Conservation (phyloP, 140 eudicot species). For the Flaveria floridana region DNA sequence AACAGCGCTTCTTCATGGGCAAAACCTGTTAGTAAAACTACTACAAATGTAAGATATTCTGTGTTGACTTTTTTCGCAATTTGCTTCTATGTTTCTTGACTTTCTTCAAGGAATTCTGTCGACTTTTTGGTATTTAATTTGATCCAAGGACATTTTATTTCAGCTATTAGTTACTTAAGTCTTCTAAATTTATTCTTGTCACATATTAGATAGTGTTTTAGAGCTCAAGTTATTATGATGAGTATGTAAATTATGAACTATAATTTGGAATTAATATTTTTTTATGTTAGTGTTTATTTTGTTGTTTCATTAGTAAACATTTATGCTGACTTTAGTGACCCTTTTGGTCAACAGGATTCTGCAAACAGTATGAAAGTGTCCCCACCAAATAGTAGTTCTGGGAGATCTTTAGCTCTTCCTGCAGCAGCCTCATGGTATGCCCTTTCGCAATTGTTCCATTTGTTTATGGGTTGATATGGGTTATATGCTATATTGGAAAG, state of each 20-base stretch:
- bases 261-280: background rate
- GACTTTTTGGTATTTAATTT: background rate
- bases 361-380: constrained; percentile 47
- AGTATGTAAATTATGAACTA: background rate
- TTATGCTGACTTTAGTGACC: constrained; percentile 19
- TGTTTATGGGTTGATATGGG: background rate
- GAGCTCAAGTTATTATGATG: constrained; percentile 11
- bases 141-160: background rate
- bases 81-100: constrained; percentile 13
- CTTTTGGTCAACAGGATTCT: constrained; percentile 49
- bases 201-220: background rate
- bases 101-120: background rate
- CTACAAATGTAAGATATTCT: constrained; percentile 72
- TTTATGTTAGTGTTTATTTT: background rate
- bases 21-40: constrained; percentile 56
- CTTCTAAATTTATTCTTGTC: constrained; percentile 5
- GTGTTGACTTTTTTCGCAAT: constrained; percentile 12
- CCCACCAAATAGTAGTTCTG: constrained; percentile 80
- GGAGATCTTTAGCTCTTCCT: constrained; percentile 74
- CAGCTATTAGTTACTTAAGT: constrained; percentile 1
- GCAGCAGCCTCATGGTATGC: constrained; percentile 91
- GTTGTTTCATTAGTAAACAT: constrained; percentile 7
- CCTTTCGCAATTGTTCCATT: background rate
- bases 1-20: constrained; percentile 47
- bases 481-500: background rate